Conservation (phyloP, 208 protist species). For the Phytomonas sp. region DNA sequence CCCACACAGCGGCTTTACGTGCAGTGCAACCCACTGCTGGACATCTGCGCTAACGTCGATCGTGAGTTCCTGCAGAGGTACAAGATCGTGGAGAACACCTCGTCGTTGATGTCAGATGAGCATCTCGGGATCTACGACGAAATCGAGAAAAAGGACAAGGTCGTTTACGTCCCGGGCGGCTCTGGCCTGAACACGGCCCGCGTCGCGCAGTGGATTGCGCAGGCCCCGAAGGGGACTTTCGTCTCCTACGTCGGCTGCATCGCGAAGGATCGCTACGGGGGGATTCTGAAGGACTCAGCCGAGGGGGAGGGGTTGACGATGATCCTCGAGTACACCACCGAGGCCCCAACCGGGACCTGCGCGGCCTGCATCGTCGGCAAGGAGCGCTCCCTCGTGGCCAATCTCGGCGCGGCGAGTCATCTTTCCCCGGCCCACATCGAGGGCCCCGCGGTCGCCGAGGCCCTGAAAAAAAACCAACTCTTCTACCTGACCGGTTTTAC, state of each 20-base stretch:
- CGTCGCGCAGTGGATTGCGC: slow-evolving; percentile 90
- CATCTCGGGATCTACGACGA: slow-evolving; percentile 92
- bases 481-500: slow-evolving; percentile 96
- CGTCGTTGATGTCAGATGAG: slow-evolving; percentile 88
- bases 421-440: slow-evolving; percentile 90
- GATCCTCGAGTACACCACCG: slow-evolving; percentile 78
- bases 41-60: slow-evolving; percentile 94
- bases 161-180: slow-evolving; percentile 96
- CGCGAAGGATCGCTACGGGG: slow-evolving; percentile 92
- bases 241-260: slow-evolving; percentile 91
- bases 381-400: slow-evolving; percentile 94
- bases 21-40: slow-evolving; percentile 97
- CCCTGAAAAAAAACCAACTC: slow-evolving; percentile 39
- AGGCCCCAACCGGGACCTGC: slow-evolving; percentile 94
- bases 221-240: slow-evolving; percentile 37
- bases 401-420: slow-evolving; percentile 95
- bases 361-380: slow-evolving; percentile 93
- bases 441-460: slow-evolving; percentile 39
- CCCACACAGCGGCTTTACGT: slow-evolving; percentile 42
- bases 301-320: slow-evolving; percentile 88
- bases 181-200: slow-evolving; percentile 96
- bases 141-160: slow-evolving; percentile 47
- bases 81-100: slow-evolving; percentile 58
- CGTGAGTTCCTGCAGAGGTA: slow-evolving; percentile 91
- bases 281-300: slow-evolving; percentile 64